Evolutionary conservation across 225 moss, liverwort and hornwort species (phyloP), one percentile per base, ranked within the genome.

Genomic region (Sphagnum tenellum): DNA sequence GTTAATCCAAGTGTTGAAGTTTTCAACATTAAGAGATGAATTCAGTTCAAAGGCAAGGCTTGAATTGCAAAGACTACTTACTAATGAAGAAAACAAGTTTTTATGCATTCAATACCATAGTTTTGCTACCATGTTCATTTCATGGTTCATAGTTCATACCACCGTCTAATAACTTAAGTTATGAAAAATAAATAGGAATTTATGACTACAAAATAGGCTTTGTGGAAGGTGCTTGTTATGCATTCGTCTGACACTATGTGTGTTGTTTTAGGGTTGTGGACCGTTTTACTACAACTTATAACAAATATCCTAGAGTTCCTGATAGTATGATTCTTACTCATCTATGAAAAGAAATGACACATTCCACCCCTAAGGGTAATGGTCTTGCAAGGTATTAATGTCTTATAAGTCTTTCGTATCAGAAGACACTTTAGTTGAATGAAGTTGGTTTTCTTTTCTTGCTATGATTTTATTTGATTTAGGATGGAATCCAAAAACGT

Each of bases 191-290:
- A n/a, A n/a, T n/a, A n/a, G n/a, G n/a, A n/a, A n/a, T n/a, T n/a
- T n/a, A n/a, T n/a, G n/a, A n/a, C n/a, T n/a, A 51, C 12, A 48
- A 50, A 12, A 4, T 61, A 8, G 14, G 60, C 13, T 3, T 61
- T 61, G 8, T 29, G 46, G 14, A 13, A 9, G 13, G 60, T 52
- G 9, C 9, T 52, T 52, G 51, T 75, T 64, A 53, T 86, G 79
- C 84, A 98, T 92, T 68, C 90, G 83, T 86, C 86, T 88, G 48
- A 86, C 86, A 59, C 75, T 96, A 45, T 92, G 92, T 74, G 75
- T 98, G 70, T 83, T 98, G 50, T 87, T 98, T 64, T 86, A n/a
- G 92, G 66, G 92, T 92, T 50, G 92, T 81, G 55, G 96, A 98
- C 61, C 92, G 79, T 69, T 98, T 98, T 75, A 74, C 87, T 68